Percentiles rank a stretch among this genome's conserved stretches.
phyloP scores from a whole-genome alignment of 2,329 filamentous ascomycete species.

The Aureobasidium sp. region DNA sequence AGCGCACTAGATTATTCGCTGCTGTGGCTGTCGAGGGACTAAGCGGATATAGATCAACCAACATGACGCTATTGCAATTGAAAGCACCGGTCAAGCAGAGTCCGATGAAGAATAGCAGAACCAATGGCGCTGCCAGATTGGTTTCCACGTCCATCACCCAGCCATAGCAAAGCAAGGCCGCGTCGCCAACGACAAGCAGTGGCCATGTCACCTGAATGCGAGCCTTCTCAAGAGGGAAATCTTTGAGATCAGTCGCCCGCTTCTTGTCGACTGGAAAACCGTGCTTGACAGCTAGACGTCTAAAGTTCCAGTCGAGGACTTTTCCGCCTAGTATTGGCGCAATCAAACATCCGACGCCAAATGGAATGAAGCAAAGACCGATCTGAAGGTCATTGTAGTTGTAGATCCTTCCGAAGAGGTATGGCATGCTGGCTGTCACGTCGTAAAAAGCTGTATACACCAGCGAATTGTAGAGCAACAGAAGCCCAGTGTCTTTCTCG shows the following conservation, averaged over 20 bases:
- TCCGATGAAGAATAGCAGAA: constrained; percentile 48
- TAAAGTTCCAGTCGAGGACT: constrained; percentile 65
- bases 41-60: constrained; percentile 37
- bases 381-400: constrained; percentile 42
- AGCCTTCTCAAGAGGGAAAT: constrained; percentile 46
- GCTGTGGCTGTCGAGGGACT: constrained; percentile 36
- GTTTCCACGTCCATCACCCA: constrained; percentile 35
- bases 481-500: constrained; percentile 35
- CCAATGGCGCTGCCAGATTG: constrained; percentile 34
- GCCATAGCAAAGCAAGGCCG: constrained; percentile 34
- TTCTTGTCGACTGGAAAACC: constrained; percentile 56
- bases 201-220: constrained; percentile 36
- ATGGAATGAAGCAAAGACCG: constrained; percentile 34
- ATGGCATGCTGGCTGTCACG: constrained; percentile 40
- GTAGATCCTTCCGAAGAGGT: constrained; percentile 41
- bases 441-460: constrained; percentile 45
- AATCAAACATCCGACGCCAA: constrained; percentile 32
- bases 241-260: constrained; percentile 45
- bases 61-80: constrained; percentile 35
- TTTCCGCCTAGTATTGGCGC: constrained; percentile 43
- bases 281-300: constrained; percentile 54
- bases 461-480: constrained; percentile 30
- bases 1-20: constrained; percentile 29
- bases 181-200: constrained; percentile 29
- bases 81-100: constrained; percentile 54